Conservation (phyloP, 345 rosid species). For the Hirschfeldia incana region DNA sequence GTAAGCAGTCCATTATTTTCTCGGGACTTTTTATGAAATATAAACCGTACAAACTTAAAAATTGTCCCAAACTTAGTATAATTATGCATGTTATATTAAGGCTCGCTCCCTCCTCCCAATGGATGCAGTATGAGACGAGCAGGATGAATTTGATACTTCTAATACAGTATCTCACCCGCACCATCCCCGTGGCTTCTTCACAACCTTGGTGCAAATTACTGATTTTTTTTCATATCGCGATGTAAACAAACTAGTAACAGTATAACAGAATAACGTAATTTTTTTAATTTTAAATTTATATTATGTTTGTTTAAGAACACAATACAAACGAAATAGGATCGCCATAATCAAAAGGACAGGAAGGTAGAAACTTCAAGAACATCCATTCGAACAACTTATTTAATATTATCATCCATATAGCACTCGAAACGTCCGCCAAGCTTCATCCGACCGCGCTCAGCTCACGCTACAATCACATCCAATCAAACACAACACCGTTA, state of each 20-base stretch:
- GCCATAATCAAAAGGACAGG: not conserved
- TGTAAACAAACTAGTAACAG: not conserved
- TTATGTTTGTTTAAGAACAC: not conserved
- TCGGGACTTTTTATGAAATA: not conserved
- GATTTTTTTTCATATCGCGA: not conserved
- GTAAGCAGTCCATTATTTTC: not conserved
- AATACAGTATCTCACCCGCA: not conserved
- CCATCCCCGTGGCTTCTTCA: not conserved
- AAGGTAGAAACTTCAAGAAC: not conserved
- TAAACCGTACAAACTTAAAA: not conserved
- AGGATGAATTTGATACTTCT: not conserved
- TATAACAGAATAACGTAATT: not conserved
- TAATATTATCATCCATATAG: conserved; percentile 17
- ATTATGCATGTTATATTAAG: not conserved
- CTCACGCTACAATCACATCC: conserved; percentile 33
- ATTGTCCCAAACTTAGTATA: not conserved
- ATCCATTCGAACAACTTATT: conserved; percentile 6
- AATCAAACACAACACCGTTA: conserved; percentile 13
- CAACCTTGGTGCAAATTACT: not conserved
- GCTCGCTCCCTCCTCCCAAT: not conserved
- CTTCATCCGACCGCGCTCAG: conserved; percentile 21
- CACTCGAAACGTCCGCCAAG: conserved; percentile 24
- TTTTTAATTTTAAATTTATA: not conserved
- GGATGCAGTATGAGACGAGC: not conserved
- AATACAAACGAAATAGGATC: not conserved